Evolutionary conservation across 306 rosid species (phyloP).

Genomic region (Glycine latifolia): DNA sequence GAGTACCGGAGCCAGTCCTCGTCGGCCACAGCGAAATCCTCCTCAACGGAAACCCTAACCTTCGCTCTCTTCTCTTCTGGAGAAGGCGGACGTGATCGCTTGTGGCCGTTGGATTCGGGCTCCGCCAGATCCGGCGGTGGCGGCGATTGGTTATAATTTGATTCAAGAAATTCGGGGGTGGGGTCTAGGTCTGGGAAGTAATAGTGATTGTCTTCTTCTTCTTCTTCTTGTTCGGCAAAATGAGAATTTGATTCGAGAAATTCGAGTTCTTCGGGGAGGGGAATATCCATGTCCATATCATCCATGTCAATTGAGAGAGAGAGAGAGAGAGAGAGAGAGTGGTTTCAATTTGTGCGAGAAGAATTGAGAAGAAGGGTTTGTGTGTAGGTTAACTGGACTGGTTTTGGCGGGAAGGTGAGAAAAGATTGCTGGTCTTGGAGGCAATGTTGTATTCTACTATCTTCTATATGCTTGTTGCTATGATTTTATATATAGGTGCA

Average conservation of each 20-base stretch:
- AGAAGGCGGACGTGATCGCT: slow-evolving; percentile 57
- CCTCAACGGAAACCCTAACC: slow-evolving; percentile 45
- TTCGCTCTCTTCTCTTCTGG: slow-evolving; percentile 33
- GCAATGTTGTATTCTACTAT: too few species aligned
- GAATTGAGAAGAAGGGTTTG: neutral
- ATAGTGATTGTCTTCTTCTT: neutral
- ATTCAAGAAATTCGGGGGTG: slow-evolving; percentile 44
- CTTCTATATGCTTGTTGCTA: too few species aligned
- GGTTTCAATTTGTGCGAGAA: neutral
- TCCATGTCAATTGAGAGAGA: slow-evolving; percentile 48
- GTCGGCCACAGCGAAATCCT: slow-evolving; percentile 3
- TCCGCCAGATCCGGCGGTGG: slow-evolving; percentile 46
- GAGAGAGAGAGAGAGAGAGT: neutral
- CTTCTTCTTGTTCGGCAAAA: slow-evolving; percentile 41
- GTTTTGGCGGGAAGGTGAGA: slow-evolving; percentile 43
- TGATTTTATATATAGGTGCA: neutral
- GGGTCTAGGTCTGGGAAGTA: slow-evolving; percentile 48
- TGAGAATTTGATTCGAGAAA: slow-evolving; percentile 70
- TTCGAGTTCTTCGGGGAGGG: slow-evolving; percentile 88
- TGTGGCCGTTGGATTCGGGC: slow-evolving; percentile 51
- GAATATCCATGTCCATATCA: slow-evolving; percentile 76
- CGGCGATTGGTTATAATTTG: neutral
- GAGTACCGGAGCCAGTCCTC: slow-evolving; percentile 74
- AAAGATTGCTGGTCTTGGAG: too few species aligned
- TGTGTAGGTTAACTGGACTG: neutral